Base-by-base conservation (phyloP, 192 early-diverging fungal species). In the Funneliformis mosseae region DNA sequence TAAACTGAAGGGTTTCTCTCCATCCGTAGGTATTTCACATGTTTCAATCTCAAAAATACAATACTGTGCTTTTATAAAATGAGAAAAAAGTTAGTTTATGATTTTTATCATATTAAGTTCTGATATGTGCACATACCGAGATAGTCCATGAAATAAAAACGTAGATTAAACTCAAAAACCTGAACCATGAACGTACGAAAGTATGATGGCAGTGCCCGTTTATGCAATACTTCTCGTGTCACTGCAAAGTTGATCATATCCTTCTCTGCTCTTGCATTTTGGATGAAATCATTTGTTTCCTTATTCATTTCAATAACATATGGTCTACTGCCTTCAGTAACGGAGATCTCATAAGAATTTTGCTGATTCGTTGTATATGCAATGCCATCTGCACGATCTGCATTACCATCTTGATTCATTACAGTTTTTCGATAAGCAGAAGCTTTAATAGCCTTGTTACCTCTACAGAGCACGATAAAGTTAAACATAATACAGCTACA, bases 241-340 rank as follows among this genome's bases (percentile, higher is more conserved):
- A 79, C 66, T 21, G 60, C 61, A 79, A 70, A 79, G 18, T 79
- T 79, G 39, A 78, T 78, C 46, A 79, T 79, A n/a, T 79, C 77
- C 43, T 79, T 79, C 14, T 16, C 77, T 14, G 77, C 77, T 38
- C 67, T 38, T 4, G 77, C 62, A 33, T 79, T 79, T 66, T 79
- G 45, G 39, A 78, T 21, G 48, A 78, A 78, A 67, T 78, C 77
- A 45, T 4, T 5, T 16, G 50, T 50, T 70, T 79, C 77, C 70
- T 79, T 79, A 4, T 39, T 38, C 12, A 0, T 60, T 39, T 68
- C 67, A 69, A 50, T 70, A 48, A 46, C 66, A 55, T 78, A 78
- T 33, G 77, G 66, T 50, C 27, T 63, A 25, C 66, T 69, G 1
- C 67, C 67, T 68, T 79, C 77, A 46, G 18, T 10, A 5, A 70